These are phyloP conservation scores for Podosphaera xanthii DNA, from an alignment of 2,329 filamentous ascomycete species.

Conservation along the genomic window DNA sequence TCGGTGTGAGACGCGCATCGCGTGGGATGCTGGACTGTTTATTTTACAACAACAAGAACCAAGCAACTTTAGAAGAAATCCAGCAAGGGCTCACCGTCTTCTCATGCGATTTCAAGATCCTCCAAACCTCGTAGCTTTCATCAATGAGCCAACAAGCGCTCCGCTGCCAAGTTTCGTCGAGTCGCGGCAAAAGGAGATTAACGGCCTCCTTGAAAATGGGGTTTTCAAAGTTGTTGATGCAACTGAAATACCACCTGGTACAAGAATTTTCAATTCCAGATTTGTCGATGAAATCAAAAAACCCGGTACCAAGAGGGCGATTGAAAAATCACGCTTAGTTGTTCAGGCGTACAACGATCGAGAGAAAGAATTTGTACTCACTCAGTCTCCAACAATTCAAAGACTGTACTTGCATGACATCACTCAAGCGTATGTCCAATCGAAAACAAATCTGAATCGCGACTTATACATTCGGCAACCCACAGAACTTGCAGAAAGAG, in stretches of 20 bases:
- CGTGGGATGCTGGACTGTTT: too few species aligned
- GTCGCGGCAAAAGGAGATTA: background rate
- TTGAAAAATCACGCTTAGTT: background rate
- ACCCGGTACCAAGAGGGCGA: background rate
- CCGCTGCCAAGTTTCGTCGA: background rate
- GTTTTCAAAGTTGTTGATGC: background rate
- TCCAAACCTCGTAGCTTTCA: background rate
- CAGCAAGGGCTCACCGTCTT: too few species aligned
- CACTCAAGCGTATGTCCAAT: background rate
- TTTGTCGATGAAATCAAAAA: conserved; percentile 6
- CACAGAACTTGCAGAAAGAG: background rate
- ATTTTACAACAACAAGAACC: too few species aligned
- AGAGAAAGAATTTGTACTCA: background rate
- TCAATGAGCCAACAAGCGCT: background rate
- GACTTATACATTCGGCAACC: background rate
- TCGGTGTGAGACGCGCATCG: too few species aligned
- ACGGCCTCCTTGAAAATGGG: background rate
- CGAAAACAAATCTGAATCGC: background rate
- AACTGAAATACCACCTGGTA: background rate
- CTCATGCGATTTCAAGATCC: background rate
- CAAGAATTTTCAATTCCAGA: conserved; percentile 2
- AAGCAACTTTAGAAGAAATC: too few species aligned
- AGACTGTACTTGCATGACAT: background rate
- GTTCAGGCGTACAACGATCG: conserved; percentile 3
- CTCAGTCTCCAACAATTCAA: background rate